Evolutionary conservation across 305 asterid species (phyloP), one percentile per base, ranked within the genome.

Genomic region (Coffea humblotiana): DNA sequence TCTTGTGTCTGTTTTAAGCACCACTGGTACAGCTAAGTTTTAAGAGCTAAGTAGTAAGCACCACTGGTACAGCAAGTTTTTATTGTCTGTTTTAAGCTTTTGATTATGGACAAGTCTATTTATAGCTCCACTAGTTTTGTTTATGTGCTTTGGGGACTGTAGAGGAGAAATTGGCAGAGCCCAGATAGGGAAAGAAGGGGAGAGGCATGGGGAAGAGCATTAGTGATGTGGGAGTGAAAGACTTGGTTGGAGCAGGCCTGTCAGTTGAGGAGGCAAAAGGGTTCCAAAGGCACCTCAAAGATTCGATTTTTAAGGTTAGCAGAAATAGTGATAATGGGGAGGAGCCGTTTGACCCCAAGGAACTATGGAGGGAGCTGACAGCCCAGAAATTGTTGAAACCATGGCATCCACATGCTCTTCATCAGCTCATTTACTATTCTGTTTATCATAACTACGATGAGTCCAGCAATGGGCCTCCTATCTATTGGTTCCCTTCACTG

Each of bases 401-500:
- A 60, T 83, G 83, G 82, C 91, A 93, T 77, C 98, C 98, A 2
- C 93, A 90, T 77, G 35, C 89, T 7, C 82, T 95, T 35, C 99
- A 95, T 71, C 97, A 86, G 84, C 96, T 95, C 66, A n/a, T 93
- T 81, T 95, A 91, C 90, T 87, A 87, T 81, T 85, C 98, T 3
- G 88, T 92, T 10, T 91, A 92, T 85, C 49, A 45, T 81, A 49
- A 83, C 67, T 85, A 82, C 23, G 86, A 91, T 60, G 89, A 90
- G 48, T 85, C 94, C 84, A 25, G 82, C 82, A 68, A 83, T 82
- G 98, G 95, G 29, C 97, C 92, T 77, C 97, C 99, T 79, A 86
- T 83, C 85, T 95, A 89, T 29, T 95, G 99, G 93, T 93, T 92
- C 85, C 99, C 99, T 83, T 92, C 98, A 1, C 88, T 83, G 99